Evolutionary conservation across 371 early-diverging fungal species (phyloP).

Genomic region (Nosema muscidifuracis): DNA sequence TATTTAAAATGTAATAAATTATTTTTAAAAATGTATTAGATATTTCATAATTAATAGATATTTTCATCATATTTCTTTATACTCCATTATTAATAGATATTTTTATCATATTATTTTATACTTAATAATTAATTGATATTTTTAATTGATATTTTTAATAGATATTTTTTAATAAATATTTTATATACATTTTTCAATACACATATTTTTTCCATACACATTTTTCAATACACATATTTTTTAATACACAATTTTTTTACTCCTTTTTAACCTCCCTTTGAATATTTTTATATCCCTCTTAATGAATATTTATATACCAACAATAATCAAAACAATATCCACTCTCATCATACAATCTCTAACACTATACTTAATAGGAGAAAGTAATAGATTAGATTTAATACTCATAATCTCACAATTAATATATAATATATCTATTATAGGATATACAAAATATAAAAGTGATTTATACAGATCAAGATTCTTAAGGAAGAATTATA

Average conservation of each 20-base stretch:
- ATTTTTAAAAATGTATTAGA: neutral
- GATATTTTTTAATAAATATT: too few relatives aligned
- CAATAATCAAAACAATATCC: neutral
- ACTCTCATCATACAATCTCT: neutral
- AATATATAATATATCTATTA: neutral
- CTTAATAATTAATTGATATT: neutral
- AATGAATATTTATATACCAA: neutral
- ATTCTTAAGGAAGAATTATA: conserved; percentile 22
- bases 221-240: neutral
- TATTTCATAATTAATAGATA: neutral
- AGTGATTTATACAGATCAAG: neutral
- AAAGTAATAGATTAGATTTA: too few relatives aligned
- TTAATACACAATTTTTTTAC: neutral
- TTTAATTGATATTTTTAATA: too few relatives aligned
- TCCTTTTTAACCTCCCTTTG: neutral
- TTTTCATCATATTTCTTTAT: neutral
- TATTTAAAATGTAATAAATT: neutral
- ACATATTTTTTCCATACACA: neutral
- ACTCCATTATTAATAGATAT: neutral
- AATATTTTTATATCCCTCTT: neutral
- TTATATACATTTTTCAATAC: too few relatives aligned
- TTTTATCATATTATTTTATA: neutral
- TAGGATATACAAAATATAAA: conserved; percentile 2
- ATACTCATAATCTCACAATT: neutral
- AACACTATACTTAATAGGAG: neutral